A percentile compares a stretch with the other conserved stretches of the same genome.
Evolutionary conservation across 768 basidiomycete genomes (phyloP).

Genomic region (Auricularia heimuer): DNA sequence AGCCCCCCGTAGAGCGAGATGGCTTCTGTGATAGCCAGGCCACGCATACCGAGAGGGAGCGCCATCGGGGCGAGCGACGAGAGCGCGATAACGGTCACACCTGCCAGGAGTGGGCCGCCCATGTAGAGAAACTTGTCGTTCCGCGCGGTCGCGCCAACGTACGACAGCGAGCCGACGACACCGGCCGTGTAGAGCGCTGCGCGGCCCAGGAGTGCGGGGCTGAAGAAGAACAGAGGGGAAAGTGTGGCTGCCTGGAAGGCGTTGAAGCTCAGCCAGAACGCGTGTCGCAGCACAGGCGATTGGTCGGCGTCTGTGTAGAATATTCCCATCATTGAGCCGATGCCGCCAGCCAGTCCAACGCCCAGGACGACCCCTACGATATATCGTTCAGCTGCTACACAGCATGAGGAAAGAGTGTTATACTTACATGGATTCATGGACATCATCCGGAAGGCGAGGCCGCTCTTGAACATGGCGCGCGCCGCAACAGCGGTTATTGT

Average conservation of each 20-base stretch:
- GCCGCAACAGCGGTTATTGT: slow-evolving; percentile 70
- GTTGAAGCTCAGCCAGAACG: slow-evolving; percentile 84
- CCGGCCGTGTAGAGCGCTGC: slow-evolving; percentile 84
- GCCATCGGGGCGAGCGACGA: slow-evolving; percentile 83
- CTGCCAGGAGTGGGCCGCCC: slow-evolving; percentile 81
- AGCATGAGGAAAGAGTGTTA: neutral
- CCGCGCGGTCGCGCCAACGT: slow-evolving; percentile 79
- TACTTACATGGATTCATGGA: slow-evolving; percentile 68
- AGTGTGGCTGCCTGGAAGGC: slow-evolving; percentile 78
- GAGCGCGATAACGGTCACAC: slow-evolving; percentile 79
- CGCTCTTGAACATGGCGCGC: slow-evolving; percentile 61
- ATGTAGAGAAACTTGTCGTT: slow-evolving; percentile 79
- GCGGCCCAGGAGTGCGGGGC: slow-evolving; percentile 73
- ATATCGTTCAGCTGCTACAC: neutral
- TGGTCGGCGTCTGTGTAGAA: slow-evolving; percentile 73
- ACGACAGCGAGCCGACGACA: slow-evolving; percentile 76
- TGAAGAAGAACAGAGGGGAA: slow-evolving; percentile 82
- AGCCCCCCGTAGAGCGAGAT: slow-evolving; percentile 82
- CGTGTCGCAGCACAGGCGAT: slow-evolving; percentile 56
- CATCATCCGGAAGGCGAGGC: slow-evolving; percentile 66
- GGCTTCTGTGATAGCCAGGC: slow-evolving; percentile 64
- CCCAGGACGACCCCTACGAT: slow-evolving; percentile 67
- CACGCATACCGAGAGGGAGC: slow-evolving; percentile 72
- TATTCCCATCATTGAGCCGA: slow-evolving; percentile 79
- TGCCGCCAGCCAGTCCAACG: slow-evolving; percentile 65